Conservation (phyloP, 441 rosid genomes). For the Syzygium malaccense region DNA sequence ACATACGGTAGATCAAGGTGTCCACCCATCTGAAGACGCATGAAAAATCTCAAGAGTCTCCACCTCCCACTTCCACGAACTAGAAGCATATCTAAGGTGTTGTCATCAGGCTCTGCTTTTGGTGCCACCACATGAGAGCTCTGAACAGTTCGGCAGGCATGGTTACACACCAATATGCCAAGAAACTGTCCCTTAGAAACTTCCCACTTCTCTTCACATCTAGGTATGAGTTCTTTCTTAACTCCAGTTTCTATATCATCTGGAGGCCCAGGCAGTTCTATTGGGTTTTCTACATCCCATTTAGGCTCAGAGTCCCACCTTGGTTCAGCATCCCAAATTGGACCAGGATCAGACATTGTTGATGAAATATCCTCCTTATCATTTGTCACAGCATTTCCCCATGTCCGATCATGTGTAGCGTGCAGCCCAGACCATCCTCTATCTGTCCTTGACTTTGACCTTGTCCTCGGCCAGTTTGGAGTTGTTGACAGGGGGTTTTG, state of each 20-base stretch:
- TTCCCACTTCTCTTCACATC: conserved; percentile 70
- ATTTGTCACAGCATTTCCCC: conserved; percentile 69
- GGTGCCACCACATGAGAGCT: conserved; percentile 97
- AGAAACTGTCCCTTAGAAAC: conserved; percentile 73
- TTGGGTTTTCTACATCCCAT: conserved; percentile 80
- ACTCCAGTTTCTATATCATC: conserved; percentile 61
- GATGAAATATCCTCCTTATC: conserved; percentile 96
- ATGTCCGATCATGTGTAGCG: conserved; percentile 61
- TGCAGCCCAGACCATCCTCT: conserved; percentile 87
- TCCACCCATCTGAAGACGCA: conserved; percentile 76
- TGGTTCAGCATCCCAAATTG: conserved; percentile 97
- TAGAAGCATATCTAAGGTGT: conserved; percentile 76
- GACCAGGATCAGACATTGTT: conserved; percentile 93
- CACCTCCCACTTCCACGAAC: conserved; percentile 91
- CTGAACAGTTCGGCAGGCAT: conserved; percentile 93
- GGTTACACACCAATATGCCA: conserved; percentile 90
- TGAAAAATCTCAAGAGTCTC: conserved; percentile 72
- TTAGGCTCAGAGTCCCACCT: conserved; percentile 80
- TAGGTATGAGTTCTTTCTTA: conserved; percentile 44
- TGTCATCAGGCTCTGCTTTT: conserved; percentile 83
- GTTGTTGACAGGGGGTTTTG: conserved; percentile 70
- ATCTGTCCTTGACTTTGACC: conserved; percentile 87
- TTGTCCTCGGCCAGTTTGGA: conserved; percentile 91
- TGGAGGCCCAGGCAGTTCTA: conserved; percentile 74
- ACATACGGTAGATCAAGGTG: conserved; percentile 94